Percentiles rank a stretch among this genome's conserved stretches.
These are phyloP conservation scores for Flaveria ramosissima DNA, from an alignment of 129 eudicot species.

Conservation along the genomic window DNA sequence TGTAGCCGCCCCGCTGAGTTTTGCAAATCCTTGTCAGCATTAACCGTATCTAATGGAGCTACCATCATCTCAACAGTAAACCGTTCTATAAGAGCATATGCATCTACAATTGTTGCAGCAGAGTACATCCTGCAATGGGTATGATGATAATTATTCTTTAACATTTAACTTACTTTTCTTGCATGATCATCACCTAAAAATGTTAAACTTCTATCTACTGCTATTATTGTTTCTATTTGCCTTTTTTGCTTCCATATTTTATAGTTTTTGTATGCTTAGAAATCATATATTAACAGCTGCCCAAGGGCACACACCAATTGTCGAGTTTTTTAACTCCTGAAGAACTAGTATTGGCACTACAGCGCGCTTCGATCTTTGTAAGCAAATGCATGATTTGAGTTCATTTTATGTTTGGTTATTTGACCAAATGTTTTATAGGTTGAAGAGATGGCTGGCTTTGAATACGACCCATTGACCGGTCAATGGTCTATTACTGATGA, in stretches of 20 bases:
- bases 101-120: constrained; percentile 71
- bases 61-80: constrained; percentile 83
- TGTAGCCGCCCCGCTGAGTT: constrained; percentile 85
- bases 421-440: constrained; percentile 46
- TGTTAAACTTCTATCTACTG: background rate
- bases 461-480: constrained; percentile 74
- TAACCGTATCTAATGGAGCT: constrained; percentile 77
- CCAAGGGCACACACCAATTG: constrained; percentile 93
- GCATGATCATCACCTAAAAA: background rate
- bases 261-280: background rate
- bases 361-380: constrained; percentile 75
- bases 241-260: background rate
- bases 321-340: constrained; percentile 86
- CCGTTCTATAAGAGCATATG: constrained; percentile 97
- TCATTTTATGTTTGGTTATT: constrained; percentile 4
- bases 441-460: constrained; percentile 95
- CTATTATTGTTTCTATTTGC: background rate
- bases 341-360: constrained; percentile 68
- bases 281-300: constrained; percentile 54
- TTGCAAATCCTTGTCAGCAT: constrained; percentile 84
- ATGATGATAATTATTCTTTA: constrained; percentile 1
- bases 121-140: constrained; percentile 93
- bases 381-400: constrained; percentile 27
- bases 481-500: constrained; percentile 80
- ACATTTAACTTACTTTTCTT: no score